Evolutionary conservation across 805 yeast genomes (phyloP).

Genomic region (Sporopachydermia quercuum): DNA sequence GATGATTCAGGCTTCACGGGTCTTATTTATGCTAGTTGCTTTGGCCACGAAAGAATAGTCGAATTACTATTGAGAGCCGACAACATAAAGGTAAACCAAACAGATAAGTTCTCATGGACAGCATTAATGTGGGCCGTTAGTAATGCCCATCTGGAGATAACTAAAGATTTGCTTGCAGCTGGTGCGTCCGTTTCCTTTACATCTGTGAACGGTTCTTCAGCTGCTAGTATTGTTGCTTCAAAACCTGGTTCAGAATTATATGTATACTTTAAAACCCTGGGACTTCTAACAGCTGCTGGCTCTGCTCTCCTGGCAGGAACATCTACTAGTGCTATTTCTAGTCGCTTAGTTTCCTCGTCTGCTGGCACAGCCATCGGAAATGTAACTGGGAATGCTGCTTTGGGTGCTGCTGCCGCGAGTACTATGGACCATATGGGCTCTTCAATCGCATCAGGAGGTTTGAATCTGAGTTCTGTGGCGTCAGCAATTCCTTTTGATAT

Average conservation of each 20-base stretch:
- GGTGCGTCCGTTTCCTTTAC: constrained; percentile 44
- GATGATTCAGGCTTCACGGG: constrained; percentile 25
- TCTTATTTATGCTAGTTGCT: constrained; percentile 23
- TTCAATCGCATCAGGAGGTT: neutral
- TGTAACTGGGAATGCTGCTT: too few species aligned
- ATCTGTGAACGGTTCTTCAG: constrained; percentile 30
- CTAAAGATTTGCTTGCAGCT: constrained; percentile 38
- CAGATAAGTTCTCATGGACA: constrained; percentile 26
- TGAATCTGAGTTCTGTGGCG: too few species aligned
- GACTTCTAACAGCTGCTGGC: too few species aligned
- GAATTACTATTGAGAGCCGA: constrained; percentile 19
- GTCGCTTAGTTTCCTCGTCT: too few species aligned
- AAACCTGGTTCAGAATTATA: constrained; percentile 44
- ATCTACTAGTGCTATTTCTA: too few species aligned
- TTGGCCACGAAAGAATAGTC: constrained; percentile 23
- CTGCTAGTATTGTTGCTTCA: constrained; percentile 40
- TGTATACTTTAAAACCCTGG: constrained; percentile 41
- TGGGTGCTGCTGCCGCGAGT: too few species aligned
- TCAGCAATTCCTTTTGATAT: too few species aligned
- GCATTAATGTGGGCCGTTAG: constrained; percentile 80
- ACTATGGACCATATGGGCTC: neutral
- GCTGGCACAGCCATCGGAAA: too few species aligned
- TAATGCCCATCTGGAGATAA: constrained; percentile 39
- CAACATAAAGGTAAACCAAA: constrained; percentile 21
- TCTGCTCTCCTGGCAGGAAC: too few species aligned